Evolutionary conservation across 116 monocot species (phyloP).

Genomic region (Posidonia oceanica): DNA sequence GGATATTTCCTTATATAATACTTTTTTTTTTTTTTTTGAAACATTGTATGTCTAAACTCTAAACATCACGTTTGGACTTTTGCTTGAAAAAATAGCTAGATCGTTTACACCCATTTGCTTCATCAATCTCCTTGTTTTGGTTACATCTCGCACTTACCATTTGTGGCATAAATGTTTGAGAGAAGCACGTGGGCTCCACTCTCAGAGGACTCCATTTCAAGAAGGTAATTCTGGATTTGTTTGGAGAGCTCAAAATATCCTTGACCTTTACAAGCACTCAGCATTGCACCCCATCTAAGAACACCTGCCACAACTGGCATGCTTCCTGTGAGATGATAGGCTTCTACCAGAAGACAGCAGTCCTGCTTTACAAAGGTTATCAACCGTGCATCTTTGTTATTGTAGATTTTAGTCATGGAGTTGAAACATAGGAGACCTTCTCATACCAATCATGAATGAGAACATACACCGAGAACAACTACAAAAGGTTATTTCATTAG

Average conservation of each 20-base stretch:
- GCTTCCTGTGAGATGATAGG: constrained; percentile 33
- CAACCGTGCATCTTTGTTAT: constrained; percentile 58
- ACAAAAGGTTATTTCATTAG: constrained; percentile 63
- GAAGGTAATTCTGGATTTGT: constrained; percentile 19
- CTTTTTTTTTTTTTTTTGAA: no score
- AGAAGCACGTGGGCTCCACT: constrained; percentile 61
- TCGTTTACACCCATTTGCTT: constrained; percentile 35
- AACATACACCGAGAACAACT: constrained; percentile 50
- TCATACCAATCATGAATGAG: constrained; percentile 49
- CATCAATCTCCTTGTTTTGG: constrained; percentile 44
- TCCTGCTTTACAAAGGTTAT: constrained; percentile 56
- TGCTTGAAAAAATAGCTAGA: no score
- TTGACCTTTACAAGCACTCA: constrained; percentile 49
- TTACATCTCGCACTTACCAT: constrained; percentile 40
- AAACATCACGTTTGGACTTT: no score
- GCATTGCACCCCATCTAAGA: constrained; percentile 47
- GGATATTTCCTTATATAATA: no score
- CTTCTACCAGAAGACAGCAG: constrained; percentile 27
- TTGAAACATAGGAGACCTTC: constrained; percentile 39
- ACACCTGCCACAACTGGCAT: constrained; percentile 62
- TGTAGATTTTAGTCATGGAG: constrained; percentile 35
- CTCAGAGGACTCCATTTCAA: constrained; percentile 27
- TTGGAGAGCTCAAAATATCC: constrained; percentile 27
- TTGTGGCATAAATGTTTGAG: constrained; percentile 62
- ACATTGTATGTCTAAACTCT: no score